A percentile compares a stretch with the other conserved stretches of the same genome.
Evolutionary conservation across 2,329 filamentous ascomycete genomes (phyloP).

Genomic region (Neofusicoccum sp.): DNA sequence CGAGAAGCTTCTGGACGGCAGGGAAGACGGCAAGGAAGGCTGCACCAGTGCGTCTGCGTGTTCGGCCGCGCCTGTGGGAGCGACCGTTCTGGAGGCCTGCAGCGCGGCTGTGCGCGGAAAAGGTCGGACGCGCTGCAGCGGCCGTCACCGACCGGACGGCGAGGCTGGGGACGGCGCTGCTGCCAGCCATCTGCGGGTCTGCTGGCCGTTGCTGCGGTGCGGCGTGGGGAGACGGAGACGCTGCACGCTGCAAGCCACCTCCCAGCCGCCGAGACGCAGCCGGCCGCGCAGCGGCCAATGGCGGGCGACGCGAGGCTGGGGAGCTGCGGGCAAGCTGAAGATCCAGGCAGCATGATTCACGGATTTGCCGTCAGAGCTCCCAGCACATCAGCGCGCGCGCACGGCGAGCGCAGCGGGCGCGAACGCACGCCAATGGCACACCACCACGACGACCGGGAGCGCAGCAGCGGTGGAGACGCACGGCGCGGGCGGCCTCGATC

Average conservation of each 20-base stretch:
- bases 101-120: not conserved
- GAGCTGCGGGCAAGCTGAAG: conserved; percentile 12
- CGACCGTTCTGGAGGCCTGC: conserved; percentile 9
- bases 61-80: not conserved
- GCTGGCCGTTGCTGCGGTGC: not conserved
- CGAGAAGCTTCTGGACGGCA: conserved; percentile 10
- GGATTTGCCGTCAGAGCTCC: conserved; percentile 15
- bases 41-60: not conserved
- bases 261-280: not conserved
- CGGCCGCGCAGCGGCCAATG: conserved; percentile 10
- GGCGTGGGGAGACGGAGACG: not conserved
- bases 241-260: conserved; percentile 11
- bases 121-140: not conserved
- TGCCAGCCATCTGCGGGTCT: conserved; percentile 5
- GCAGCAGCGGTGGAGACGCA: conserved; percentile 59
- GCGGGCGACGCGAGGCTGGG: not conserved
- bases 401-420: not conserved
- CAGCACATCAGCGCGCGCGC: not conserved
- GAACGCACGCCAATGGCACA: not conserved
- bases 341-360: not conserved
- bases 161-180: not conserved
- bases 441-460: conserved; percentile 52
- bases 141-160: not conserved
- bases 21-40: not conserved
- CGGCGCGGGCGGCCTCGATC: not conserved